Percentiles rank a stretch among this genome's conserved stretches.
These are phyloP conservation scores for Colletotrichum zoysiae DNA, from an alignment of 2,329 filamentous ascomycete species.

Conservation along the genomic window DNA sequence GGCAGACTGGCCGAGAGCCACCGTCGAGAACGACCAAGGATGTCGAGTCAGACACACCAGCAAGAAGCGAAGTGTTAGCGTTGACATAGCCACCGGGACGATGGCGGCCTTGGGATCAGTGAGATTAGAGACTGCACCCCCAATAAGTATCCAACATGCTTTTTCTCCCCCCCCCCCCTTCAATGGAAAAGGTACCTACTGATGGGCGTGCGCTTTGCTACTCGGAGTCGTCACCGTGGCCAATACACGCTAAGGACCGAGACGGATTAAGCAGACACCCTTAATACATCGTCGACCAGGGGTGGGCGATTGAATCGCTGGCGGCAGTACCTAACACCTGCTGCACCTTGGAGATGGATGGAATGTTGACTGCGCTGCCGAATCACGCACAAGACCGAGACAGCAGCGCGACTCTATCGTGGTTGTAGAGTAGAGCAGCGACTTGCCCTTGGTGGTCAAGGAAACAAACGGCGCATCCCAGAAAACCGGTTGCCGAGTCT, in stretches of 20 bases:
- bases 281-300: slow-evolving; percentile 2
- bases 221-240: slow-evolving; percentile 6
- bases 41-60: slow-evolving; percentile 9
- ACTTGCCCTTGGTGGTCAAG: slow-evolving; percentile 26
- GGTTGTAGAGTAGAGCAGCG: slow-evolving; percentile 11
- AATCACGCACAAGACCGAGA: slow-evolving; percentile 6
- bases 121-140: slow-evolving; percentile 1
- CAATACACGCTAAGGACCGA: background rate
- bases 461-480: slow-evolving; percentile 16
- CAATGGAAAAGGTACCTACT: background rate
- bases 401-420: slow-evolving; percentile 1
- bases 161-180: background rate
- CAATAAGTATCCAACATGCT: background rate
- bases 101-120: background rate
- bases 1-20: slow-evolving; percentile 2
- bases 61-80: slow-evolving; percentile 16
- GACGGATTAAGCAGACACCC: background rate
- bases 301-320: background rate
- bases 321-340: slow-evolving; percentile 2
- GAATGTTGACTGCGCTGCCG: slow-evolving; percentile 14
- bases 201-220: background rate
- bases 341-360: slow-evolving; percentile 4
- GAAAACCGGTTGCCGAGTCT: slow-evolving; percentile 1
- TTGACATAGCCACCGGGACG: background rate
- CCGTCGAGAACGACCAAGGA: slow-evolving; percentile 1